Conservation (phyloP, 169 alveolate species). For the Eimeria sp. region DNA sequence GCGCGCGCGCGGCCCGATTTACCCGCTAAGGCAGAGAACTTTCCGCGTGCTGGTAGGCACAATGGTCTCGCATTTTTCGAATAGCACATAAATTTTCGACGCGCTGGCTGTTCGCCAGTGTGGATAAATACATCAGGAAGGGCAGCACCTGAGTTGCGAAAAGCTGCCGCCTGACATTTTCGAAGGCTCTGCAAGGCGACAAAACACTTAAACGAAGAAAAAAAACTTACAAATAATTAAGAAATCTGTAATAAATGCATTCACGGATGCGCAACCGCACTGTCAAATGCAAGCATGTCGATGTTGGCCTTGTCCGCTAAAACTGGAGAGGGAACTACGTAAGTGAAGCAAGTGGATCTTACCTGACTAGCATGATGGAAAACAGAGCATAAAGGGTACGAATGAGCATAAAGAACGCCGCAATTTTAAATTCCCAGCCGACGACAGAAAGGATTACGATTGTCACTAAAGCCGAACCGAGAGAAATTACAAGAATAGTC, state of each 20-base stretch:
- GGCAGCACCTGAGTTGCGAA: constrained; percentile 66
- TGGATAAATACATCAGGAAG: constrained; percentile 49
- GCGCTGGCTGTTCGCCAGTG: constrained; percentile 69
- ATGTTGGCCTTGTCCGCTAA: not conserved
- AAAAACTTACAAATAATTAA: not conserved
- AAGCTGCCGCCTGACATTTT: constrained; percentile 51
- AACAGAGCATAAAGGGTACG: constrained; percentile 37
- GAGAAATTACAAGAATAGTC: not conserved
- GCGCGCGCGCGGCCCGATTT: constrained; percentile 13
- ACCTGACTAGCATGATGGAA: constrained; percentile 65
- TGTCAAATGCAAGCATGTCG: not conserved
- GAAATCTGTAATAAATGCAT: not conserved
- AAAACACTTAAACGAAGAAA: not conserved
- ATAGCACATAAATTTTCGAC: constrained; percentile 22
- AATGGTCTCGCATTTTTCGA: constrained; percentile 3
- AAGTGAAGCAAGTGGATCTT: not conserved
- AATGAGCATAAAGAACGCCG: constrained; percentile 22
- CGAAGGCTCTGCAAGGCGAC: constrained; percentile 50
- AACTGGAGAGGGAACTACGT: not conserved
- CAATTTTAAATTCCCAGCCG: constrained; percentile 48
- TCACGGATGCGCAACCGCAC: not conserved
- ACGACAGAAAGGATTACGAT: not conserved
- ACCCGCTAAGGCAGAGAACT: constrained; percentile 22
- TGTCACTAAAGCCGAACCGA: constrained; percentile 24
- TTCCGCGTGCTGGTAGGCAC: constrained; percentile 25